Percentiles rank a stretch among this genome's conserved stretches.
Conservation (phyloP, 2,329 filamentous ascomycete genomes). For the Fusarium decemcellulare region DNA sequence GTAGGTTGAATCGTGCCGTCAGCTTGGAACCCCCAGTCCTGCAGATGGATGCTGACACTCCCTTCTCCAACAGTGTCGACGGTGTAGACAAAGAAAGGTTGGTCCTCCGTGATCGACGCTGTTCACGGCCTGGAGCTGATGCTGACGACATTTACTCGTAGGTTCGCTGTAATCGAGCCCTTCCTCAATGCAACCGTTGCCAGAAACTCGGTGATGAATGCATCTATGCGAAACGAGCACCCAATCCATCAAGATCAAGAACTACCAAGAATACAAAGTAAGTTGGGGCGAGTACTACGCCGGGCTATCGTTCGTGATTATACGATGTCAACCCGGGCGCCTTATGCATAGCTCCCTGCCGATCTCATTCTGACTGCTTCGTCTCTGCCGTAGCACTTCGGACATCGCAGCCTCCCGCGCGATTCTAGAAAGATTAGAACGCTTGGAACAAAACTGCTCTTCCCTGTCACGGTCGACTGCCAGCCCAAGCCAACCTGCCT, state of each 20-base stretch:
- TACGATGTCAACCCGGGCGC: neutral
- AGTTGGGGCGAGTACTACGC: neutral
- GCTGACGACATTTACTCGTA: constrained; percentile 3
- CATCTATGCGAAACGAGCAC: constrained; percentile 41
- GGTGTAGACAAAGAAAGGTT: neutral
- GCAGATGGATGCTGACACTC: neutral
- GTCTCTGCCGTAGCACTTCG: neutral
- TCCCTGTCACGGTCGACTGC: neutral
- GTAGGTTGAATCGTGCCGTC: neutral
- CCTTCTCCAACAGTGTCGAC: neutral
- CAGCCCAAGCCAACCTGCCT: neutral
- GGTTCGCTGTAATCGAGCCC: constrained; percentile 49
- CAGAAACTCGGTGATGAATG: constrained; percentile 48
- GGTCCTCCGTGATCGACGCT: neutral
- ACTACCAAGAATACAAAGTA: constrained; percentile 31
- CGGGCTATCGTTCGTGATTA: neutral
- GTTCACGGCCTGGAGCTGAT: neutral
- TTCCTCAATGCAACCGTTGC: constrained; percentile 49
- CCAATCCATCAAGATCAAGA: constrained; percentile 6
- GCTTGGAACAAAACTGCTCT: neutral
- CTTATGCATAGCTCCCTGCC: neutral
- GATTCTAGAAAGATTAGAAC: neutral
- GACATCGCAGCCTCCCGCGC: neutral
- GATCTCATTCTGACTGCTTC: neutral
- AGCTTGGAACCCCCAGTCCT: neutral